Evolutionary conservation across 2,329 filamentous ascomycete species (phyloP).

Genomic region (Esteya vermicola): DNA sequence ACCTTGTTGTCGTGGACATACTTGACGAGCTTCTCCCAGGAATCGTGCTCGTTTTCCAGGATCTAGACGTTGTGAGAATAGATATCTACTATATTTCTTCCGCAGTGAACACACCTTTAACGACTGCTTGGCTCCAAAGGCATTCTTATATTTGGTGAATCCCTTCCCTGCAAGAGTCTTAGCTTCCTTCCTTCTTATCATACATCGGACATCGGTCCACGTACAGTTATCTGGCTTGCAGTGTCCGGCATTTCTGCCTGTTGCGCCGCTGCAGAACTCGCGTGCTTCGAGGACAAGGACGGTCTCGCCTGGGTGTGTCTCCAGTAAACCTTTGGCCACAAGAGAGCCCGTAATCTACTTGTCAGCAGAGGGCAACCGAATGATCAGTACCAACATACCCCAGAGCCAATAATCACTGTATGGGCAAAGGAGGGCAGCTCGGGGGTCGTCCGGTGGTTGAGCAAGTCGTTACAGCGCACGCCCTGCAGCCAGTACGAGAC

Average conservation of each 20-base stretch:
- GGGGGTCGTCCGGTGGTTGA: not conserved
- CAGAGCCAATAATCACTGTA: slow-evolving; percentile 2
- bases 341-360: slow-evolving; percentile 1
- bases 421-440: not conserved
- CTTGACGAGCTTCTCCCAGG: not conserved
- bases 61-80: not conserved
- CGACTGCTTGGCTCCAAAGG: not conserved
- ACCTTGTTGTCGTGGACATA: not conserved
- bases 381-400: too few relatives aligned
- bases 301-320: not conserved
- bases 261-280: slow-evolving; percentile 3
- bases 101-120: not conserved
- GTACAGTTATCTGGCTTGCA: slow-evolving; percentile 4
- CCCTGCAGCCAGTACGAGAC: slow-evolving; percentile 4
- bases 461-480: not conserved
- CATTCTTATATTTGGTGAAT: not conserved
- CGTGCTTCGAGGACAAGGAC: slow-evolving; percentile 1
- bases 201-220: not conserved
- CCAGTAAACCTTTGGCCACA: not conserved
- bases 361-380: not conserved
- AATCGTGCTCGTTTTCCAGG: not conserved
- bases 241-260: slow-evolving; percentile 3
- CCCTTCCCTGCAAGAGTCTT: too few relatives aligned
- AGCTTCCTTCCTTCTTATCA: not conserved
- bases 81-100: not conserved